phyloP scores from a whole-genome alignment of 768 basidiomycete species.

The Termitomyces bulborhizus region DNA sequence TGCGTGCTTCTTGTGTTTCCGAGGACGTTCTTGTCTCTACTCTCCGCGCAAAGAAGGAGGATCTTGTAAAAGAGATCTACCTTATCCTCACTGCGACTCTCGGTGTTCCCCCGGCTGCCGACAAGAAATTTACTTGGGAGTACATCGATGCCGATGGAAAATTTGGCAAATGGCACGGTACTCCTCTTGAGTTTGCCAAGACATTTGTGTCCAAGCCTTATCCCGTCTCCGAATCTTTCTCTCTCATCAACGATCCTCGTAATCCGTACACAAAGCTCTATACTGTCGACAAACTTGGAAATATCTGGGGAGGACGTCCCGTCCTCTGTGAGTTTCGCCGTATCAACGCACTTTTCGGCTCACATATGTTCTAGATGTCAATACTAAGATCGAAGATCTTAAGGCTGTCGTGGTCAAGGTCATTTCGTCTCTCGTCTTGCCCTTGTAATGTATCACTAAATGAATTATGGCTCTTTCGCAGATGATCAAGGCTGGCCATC shows the following conservation, averaged over 20 bases:
- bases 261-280: constrained; percentile 80
- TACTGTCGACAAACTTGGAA: constrained; percentile 90
- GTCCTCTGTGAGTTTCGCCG: constrained; percentile 62
- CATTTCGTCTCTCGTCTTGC: constrained; percentile 6
- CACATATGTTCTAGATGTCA: constrained; percentile 57
- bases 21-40: constrained; percentile 41
- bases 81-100: constrained; percentile 79
- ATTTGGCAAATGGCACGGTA: constrained; percentile 69
- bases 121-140: constrained; percentile 77
- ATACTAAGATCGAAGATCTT: constrained; percentile 76
- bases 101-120: constrained; percentile 76
- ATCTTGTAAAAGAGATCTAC: constrained; percentile 79
- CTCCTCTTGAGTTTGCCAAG: constrained; percentile 75
- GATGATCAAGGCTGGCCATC: constrained; percentile 80
- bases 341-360: background rate
- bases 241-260: constrained; percentile 91
- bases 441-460: background rate
- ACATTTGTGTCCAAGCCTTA: constrained; percentile 53
- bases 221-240: constrained; percentile 71
- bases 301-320: constrained; percentile 82
- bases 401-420: constrained; percentile 78
- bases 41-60: constrained; percentile 80
- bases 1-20: constrained; percentile 43
- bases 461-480: constrained; percentile 12
- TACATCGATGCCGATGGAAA: constrained; percentile 81